Percentiles rank a stretch among this genome's conserved stretches.
phyloP scores from a whole-genome alignment of 2,329 filamentous ascomycete genomes.

The Apiospora malaysiana region DNA sequence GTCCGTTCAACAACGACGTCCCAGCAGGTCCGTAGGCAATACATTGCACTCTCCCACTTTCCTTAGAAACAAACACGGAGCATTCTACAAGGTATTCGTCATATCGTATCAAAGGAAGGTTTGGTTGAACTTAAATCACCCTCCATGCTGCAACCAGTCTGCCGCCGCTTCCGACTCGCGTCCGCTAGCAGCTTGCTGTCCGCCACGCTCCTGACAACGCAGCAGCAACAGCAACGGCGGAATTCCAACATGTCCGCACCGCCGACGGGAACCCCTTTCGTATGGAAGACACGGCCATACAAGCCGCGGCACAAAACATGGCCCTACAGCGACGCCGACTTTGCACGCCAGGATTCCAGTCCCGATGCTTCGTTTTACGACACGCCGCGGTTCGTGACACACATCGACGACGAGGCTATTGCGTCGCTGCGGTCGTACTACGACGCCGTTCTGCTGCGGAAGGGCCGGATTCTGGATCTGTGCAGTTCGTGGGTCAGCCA shows the following conservation, averaged over 20 bases:
- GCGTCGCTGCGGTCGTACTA: slow-evolving; percentile 18
- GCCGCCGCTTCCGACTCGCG: background rate
- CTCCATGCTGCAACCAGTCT: slow-evolving; percentile 2
- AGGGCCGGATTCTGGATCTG: slow-evolving; percentile 21
- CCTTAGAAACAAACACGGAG: background rate
- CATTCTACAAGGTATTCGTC: no score
- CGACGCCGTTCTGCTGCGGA: slow-evolving; percentile 19
- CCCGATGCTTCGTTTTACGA: slow-evolving; percentile 13
- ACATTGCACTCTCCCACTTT: background rate
- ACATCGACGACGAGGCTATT: slow-evolving; percentile 23
- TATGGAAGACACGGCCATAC: slow-evolving; percentile 17
- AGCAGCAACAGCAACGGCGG: background rate
- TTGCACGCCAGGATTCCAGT: slow-evolving; percentile 13
- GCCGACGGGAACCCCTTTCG: no score
- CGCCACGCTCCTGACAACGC: background rate
- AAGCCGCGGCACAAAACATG: slow-evolving; percentile 18
- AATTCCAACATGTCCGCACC: background rate
- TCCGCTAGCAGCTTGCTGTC: background rate
- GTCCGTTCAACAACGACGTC: background rate
- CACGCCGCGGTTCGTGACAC: slow-evolving; percentile 22
- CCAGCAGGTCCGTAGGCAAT: no score
- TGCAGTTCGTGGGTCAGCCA: slow-evolving; percentile 25
- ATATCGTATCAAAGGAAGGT: no score
- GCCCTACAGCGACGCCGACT: slow-evolving; percentile 22
- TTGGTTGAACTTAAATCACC: no score